Conservation (phyloP, 306 rosid genomes). For the Citrullus amarus region DNA sequence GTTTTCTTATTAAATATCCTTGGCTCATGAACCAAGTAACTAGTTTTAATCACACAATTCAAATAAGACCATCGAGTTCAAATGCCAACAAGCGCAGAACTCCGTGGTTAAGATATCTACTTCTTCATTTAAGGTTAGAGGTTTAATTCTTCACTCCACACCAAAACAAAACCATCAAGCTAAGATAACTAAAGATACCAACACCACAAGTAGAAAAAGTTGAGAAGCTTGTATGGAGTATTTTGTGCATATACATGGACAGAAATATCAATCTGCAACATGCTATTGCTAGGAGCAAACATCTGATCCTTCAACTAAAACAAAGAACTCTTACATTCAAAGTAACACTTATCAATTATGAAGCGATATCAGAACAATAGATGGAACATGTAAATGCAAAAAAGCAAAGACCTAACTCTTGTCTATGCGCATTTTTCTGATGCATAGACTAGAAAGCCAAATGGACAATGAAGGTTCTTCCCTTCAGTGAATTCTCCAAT, state of each 20-base stretch:
- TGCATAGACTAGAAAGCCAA: background rate
- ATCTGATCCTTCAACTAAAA: background rate
- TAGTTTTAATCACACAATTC: background rate
- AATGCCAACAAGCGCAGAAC: no score
- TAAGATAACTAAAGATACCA: background rate
- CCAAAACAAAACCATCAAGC: no score
- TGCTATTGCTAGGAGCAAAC: background rate
- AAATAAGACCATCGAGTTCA: background rate
- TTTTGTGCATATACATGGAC: background rate
- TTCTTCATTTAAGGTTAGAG: no score
- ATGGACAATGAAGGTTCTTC: background rate
- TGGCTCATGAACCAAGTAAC: background rate
- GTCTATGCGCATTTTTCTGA: background rate
- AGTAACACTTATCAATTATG: background rate
- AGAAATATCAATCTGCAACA: background rate
- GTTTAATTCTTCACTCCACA: no score
- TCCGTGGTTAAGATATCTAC: no score
- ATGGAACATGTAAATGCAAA: background rate
- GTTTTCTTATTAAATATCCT: background rate
- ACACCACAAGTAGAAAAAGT: background rate
- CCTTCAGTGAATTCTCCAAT: background rate
- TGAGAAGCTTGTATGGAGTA: background rate
- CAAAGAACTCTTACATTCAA: background rate
- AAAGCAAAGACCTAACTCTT: background rate
- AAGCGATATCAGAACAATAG: background rate